phyloP scores from a whole-genome alignment of 805 yeast species.

The Metschnikowia shivogae region DNA sequence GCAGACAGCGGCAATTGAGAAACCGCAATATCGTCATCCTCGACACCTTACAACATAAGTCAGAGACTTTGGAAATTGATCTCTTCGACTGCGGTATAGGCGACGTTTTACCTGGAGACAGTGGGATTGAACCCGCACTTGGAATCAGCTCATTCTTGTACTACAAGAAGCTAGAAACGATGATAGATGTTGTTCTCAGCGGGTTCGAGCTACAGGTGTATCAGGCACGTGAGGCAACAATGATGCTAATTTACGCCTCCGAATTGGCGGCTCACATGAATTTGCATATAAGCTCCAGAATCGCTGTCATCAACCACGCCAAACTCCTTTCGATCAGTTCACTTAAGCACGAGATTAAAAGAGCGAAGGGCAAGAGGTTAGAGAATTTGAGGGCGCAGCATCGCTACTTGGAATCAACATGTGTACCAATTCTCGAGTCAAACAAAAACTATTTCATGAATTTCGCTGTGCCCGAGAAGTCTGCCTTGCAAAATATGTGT shows the following conservation, averaged over 20 bases:
- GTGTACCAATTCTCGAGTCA: slow-evolving; percentile 33
- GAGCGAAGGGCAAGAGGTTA: slow-evolving; percentile 42
- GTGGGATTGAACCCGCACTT: slow-evolving; percentile 43
- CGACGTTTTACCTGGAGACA: slow-evolving; percentile 22
- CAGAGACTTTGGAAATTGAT: slow-evolving; percentile 60
- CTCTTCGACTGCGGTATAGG: slow-evolving; percentile 35
- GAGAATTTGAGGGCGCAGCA: slow-evolving; percentile 31
- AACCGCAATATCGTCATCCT: slow-evolving; percentile 55
- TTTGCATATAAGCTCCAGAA: slow-evolving; percentile 44
- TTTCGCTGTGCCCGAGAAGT: slow-evolving; percentile 20
- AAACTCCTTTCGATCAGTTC: slow-evolving; percentile 7
- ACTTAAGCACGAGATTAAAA: slow-evolving; percentile 25
- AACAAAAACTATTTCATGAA: slow-evolving; percentile 23
- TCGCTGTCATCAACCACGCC: slow-evolving; percentile 27
- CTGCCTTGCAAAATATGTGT: slow-evolving; percentile 21
- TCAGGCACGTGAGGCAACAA: slow-evolving; percentile 61
- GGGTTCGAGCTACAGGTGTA: slow-evolving; percentile 77
- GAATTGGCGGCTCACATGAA: slow-evolving; percentile 40
- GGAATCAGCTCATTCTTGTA: slow-evolving; percentile 72
- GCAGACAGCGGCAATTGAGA: slow-evolving; percentile 74
- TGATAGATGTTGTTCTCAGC: slow-evolving; percentile 67
- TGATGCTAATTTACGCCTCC: slow-evolving; percentile 65
- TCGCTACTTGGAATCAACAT: slow-evolving; percentile 24
- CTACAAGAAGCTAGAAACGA: slow-evolving; percentile 58
- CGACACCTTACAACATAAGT: slow-evolving; percentile 77